Conservation (phyloP, 805 yeast species). For the Metschnikowia noctiluminum region DNA sequence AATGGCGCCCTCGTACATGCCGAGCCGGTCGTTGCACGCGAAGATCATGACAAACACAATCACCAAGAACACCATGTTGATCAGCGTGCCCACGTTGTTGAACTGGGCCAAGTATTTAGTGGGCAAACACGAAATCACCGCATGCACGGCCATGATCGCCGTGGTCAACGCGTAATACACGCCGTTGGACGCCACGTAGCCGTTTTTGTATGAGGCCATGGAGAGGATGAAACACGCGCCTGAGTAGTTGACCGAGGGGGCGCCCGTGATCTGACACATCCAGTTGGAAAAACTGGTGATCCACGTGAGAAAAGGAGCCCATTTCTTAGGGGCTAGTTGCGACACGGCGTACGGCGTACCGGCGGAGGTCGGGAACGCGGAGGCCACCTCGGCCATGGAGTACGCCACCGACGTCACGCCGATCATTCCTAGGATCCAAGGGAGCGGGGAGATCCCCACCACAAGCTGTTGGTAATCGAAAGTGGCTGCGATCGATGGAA, state of each 20-base stretch:
- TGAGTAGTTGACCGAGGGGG: constrained; percentile 58
- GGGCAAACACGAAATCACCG: constrained; percentile 49
- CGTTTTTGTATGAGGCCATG: constrained; percentile 36
- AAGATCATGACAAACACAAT: constrained; percentile 54
- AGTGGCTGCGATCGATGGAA: constrained; percentile 65
- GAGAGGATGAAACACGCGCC: constrained; percentile 58
- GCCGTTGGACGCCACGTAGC: constrained; percentile 44
- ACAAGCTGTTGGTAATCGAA: constrained; percentile 57
- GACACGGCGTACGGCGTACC: constrained; percentile 70
- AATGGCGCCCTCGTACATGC: constrained; percentile 26
- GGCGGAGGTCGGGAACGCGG: constrained; percentile 65
- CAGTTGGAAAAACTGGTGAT: constrained; percentile 63
- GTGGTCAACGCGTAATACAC: constrained; percentile 52
- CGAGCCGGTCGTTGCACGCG: constrained; percentile 47
- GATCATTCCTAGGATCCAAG: constrained; percentile 55
- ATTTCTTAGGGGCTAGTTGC: constrained; percentile 54
- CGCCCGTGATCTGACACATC: constrained; percentile 59
- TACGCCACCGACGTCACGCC: constrained; percentile 57
- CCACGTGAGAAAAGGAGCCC: constrained; percentile 57
- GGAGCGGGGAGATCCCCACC: constrained; percentile 59
- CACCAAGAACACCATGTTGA: constrained; percentile 47
- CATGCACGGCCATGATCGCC: constrained; percentile 48
- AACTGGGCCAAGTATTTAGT: constrained; percentile 52
- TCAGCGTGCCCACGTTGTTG: constrained; percentile 47
- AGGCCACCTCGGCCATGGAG: constrained; percentile 62